A percentile compares a stretch with the other conserved stretches of the same genome.
phyloP scores from a whole-genome alignment of 192 early-diverging fungal species.

The Mortierella claussenii region DNA sequence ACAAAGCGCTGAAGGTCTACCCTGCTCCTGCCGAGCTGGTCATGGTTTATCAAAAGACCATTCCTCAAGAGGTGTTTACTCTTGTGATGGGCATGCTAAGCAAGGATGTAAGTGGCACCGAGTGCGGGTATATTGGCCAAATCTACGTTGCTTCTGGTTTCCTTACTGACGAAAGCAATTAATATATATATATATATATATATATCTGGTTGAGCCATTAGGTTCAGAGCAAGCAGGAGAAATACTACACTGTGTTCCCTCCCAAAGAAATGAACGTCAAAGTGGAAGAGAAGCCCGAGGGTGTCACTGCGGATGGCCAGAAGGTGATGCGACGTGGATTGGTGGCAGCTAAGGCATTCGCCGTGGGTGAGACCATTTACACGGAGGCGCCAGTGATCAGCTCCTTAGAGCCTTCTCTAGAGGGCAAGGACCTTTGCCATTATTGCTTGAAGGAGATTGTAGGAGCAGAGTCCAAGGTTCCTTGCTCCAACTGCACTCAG shows the following conservation, averaged over 20 bases:
- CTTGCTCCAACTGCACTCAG: conserved; percentile 68
- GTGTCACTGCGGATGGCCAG: conserved; percentile 57
- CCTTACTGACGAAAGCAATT: no score
- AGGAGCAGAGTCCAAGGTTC: conserved; percentile 35
- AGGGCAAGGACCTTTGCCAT: conserved; percentile 75
- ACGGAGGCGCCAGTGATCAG: conserved; percentile 78
- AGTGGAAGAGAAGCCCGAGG: conserved; percentile 73
- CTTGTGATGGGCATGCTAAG: conserved; percentile 92
- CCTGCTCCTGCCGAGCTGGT: conserved; percentile 94
- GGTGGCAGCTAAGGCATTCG: conserved; percentile 75
- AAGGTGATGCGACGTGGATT: conserved; percentile 75
- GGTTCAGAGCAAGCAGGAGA: conserved; percentile 73
- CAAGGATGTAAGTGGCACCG: conserved; percentile 67
- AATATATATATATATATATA: no score
- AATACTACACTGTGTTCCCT: conserved; percentile 89
- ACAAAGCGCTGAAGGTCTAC: conserved; percentile 94
- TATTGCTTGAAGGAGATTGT: conserved; percentile 75
- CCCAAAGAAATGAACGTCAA: conserved; percentile 75
- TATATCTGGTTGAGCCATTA: no score
- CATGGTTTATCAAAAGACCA: conserved; percentile 94
- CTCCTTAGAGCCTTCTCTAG: conserved; percentile 71
- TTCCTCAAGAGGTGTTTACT: conserved; percentile 88
- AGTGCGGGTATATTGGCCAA: neutral
- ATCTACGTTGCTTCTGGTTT: no score
- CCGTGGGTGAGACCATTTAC: conserved; percentile 78